These are phyloP conservation scores for Plasmodium sp. DNA, from an alignment of 169 alveolate genomes.

Conservation along the genomic window DNA sequence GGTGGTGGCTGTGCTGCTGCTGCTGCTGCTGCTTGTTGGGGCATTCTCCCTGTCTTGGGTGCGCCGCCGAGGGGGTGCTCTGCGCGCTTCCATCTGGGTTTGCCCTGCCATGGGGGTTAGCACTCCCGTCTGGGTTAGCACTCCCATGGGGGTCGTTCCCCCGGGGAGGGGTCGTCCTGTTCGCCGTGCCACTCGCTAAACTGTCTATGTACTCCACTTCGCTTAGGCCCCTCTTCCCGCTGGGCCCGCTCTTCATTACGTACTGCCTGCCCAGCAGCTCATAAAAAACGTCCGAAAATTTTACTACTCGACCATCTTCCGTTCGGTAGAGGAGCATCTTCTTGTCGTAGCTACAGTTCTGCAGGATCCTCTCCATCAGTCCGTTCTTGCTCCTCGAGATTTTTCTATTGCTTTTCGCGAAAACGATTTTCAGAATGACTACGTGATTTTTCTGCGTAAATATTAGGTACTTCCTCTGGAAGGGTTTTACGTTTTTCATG, in stretches of 20 bases:
- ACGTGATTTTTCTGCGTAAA: conserved; percentile 28
- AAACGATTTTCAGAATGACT: conserved; percentile 2
- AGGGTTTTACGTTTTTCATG: conserved; percentile 26
- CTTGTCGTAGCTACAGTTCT: neutral
- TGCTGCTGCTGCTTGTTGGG: neutral
- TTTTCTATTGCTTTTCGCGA: conserved; percentile 6
- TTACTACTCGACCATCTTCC: neutral
- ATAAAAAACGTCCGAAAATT: conserved; percentile 20
- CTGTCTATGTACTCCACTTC: conserved; percentile 35
- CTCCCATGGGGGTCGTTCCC: neutral
- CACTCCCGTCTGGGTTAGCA: neutral
- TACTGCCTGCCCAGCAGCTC: neutral
- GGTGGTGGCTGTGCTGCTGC: too few species aligned
- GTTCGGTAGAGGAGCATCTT: neutral
- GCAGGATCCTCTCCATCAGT: neutral
- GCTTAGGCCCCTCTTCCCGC: neutral
- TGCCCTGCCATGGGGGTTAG: neutral
- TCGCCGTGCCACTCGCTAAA: neutral
- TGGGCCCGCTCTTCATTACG: neutral
- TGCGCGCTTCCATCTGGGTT: neutral
- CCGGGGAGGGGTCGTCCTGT: neutral
- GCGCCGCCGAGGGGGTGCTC: neutral
- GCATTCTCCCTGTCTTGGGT: neutral
- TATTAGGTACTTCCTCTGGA: conserved; percentile 38
- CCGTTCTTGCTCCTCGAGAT: neutral